Evolutionary conservation across 164 flowering plant genomes (phyloP).

Genomic region (Magnolia kwangsiensis): DNA sequence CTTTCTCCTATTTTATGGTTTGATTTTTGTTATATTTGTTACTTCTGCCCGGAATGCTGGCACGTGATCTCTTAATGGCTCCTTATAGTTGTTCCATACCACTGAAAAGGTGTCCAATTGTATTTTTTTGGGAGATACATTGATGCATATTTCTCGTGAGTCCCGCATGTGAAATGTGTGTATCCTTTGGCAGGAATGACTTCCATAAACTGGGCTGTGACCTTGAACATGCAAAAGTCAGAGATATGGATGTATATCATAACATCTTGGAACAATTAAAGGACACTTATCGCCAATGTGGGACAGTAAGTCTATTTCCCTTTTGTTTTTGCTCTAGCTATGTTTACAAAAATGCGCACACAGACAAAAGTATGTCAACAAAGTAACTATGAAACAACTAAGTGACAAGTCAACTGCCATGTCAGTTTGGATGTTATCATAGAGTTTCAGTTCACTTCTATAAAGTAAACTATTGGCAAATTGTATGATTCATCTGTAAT

Average conservation of each 20-base stretch:
- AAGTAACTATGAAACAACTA: not conserved
- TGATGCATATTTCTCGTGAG: not conserved
- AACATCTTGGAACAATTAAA: constrained; percentile 49
- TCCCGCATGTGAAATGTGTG: not conserved
- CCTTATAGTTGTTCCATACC: not conserved
- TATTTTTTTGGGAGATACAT: not conserved
- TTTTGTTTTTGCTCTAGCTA: not conserved
- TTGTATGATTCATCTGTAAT: too few relatives aligned
- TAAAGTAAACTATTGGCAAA: too few relatives aligned
- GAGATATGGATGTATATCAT: constrained; percentile 54
- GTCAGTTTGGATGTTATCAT: too few relatives aligned
- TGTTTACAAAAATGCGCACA: not conserved
- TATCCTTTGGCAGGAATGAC: constrained; percentile 42
- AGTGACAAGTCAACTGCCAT: too few relatives aligned
- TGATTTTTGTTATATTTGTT: not conserved
- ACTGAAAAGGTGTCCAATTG: not conserved
- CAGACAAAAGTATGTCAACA: not conserved
- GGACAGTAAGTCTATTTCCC: constrained; percentile 39
- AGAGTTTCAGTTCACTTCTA: too few relatives aligned
- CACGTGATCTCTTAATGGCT: not conserved
- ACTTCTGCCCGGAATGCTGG: not conserved
- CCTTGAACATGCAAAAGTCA: constrained; percentile 61
- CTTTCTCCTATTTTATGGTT: not conserved
- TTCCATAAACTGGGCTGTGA: constrained; percentile 61
- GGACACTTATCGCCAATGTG: constrained; percentile 65